Evolutionary conservation across 83 land plant species (phyloP), one percentile per base, ranked within the genome.

Genomic region (Diphasiastrum complanatum): DNA sequence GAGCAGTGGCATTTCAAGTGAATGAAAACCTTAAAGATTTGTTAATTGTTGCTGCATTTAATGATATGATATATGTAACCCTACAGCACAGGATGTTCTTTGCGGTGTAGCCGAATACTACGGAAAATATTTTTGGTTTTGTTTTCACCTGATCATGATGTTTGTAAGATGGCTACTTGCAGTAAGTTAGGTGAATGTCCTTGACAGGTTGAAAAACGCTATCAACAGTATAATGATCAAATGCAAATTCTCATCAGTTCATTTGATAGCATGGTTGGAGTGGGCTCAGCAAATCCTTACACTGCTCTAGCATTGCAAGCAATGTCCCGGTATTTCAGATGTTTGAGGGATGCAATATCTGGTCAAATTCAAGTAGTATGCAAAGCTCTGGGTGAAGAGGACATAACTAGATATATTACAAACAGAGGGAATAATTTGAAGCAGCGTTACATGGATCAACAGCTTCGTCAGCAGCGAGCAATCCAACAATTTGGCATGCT

Each of bases 181-280:
- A n/a, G n/a, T n/a, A n/a, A n/a, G n/a, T n/a, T n/a, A n/a, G n/a
- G n/a, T n/a, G n/a, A n/a, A n/a, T n/a, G n/a, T n/a, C n/a, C n/a
- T n/a, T n/a, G n/a, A n/a, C 76, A 87, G 92, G 89, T 87, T 51
- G 85, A 84, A 0, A 71, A 83, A 46, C 75, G 89, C 54, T 87
- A 81, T 70, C 74, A 82, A 54, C 83, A 84, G 6, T 87, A 87
- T 50, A 72, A 82, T 60, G 85, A 84, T 45, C 89, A 84, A 65
- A 84, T 84, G 85, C 80, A 84, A 41, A 73, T 72, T 75, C 83
- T 87, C n/a, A 78, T 87, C 48, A 79, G 72, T 69, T 87, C 85
- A 5, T 87, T 87, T 48, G 89, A 87, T 65, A 25, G 79, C 4
- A 76, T 79, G 36, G 75, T 79, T 73, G 92, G 92, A 0, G 67